Evolutionary conservation across 768 basidiomycete species (phyloP).

Genomic region (Butyriboletus loyo): DNA sequence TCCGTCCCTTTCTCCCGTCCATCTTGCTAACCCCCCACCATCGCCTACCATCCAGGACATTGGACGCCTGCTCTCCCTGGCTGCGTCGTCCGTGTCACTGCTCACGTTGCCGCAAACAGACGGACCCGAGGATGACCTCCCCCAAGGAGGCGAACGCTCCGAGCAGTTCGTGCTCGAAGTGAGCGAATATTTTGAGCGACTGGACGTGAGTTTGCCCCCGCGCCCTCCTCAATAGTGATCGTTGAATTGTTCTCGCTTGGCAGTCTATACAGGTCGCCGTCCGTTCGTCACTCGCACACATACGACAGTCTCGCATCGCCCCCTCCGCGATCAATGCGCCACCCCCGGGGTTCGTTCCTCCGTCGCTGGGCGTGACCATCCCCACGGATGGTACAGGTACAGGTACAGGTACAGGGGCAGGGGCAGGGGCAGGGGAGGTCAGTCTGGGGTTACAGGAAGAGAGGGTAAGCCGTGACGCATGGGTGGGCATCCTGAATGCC

Average conservation of each 20-base stretch:
- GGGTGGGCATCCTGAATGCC: slow-evolving; percentile 70
- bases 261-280: slow-evolving; percentile 76
- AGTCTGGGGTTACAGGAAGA: slow-evolving; percentile 75
- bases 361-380: slow-evolving; percentile 74
- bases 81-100: slow-evolving; percentile 74
- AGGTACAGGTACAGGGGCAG: background rate
- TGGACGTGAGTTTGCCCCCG: slow-evolving; percentile 55
- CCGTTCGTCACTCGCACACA: slow-evolving; percentile 77
- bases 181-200: slow-evolving; percentile 79
- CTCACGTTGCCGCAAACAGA: slow-evolving; percentile 85
- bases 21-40: background rate
- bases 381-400: slow-evolving; percentile 41
- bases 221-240: background rate
- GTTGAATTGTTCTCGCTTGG: background rate
- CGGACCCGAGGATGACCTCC: slow-evolving; percentile 59
- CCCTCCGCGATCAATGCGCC: slow-evolving; percentile 87
- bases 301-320: slow-evolving; percentile 77
- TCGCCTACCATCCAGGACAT: slow-evolving; percentile 62
- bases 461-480: slow-evolving; percentile 71
- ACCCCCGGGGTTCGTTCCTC: slow-evolving; percentile 66
- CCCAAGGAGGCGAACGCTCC: slow-evolving; percentile 79
- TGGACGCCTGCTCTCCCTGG: slow-evolving; percentile 67
- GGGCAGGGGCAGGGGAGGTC: slow-evolving; percentile 22
- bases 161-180: slow-evolving; percentile 84
- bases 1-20: background rate